Evolutionary conservation across 78 protist species (phyloP), one percentile per base, ranked within the genome.

Genomic region (Cyanophora paradoxa): DNA sequence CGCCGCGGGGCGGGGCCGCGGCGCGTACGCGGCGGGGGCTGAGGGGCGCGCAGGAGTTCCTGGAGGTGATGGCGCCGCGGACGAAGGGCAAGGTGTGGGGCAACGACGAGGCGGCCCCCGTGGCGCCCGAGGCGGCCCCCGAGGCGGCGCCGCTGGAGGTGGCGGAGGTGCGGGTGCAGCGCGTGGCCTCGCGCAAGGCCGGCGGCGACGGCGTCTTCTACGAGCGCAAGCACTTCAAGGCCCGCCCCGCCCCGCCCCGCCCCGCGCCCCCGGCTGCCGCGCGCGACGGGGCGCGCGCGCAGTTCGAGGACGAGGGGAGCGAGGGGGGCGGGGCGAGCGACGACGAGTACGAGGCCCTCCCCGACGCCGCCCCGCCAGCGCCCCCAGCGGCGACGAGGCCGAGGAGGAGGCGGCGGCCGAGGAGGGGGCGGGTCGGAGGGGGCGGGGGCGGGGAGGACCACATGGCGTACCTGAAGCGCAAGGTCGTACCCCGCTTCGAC

Each of bases 181-280:
- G n/a, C n/a, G n/a, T n/a, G n/a, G n/a, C 11, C 7, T 5, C 19
- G 41, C 5, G 41, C 11, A 41, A 46, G 58, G 16, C 68, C 1
- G 77, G 77, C 8, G 77, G 77, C 11, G 77, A 72, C 16, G 77
- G 77, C 1, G 7, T 41, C 26, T n/a, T 58, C 17, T 24, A n/a
- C 33, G 41, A 66, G 3, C 4, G 66, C 31, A 58, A 66, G 17
- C 77, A 72, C 67, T 24, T 58, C 42, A 72, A 33, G n/a, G n/a
- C n/a, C n/a, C n/a, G n/a, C n/a, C n/a, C n/a, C n/a, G n/a, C n/a
- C n/a, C n/a, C n/a, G n/a, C n/a, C n/a, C n/a, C n/a, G n/a, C n/a
- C n/a, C n/a, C n/a, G n/a, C n/a, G n/a, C n/a, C n/a, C n/a, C n/a
- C n/a, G n/a, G n/a, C n/a, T n/a, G n/a, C n/a, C n/a, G n/a, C n/a